phyloP scores from a whole-genome alignment of 192 early-diverging fungal species.

The Jimgerdemannia lactiflua region DNA sequence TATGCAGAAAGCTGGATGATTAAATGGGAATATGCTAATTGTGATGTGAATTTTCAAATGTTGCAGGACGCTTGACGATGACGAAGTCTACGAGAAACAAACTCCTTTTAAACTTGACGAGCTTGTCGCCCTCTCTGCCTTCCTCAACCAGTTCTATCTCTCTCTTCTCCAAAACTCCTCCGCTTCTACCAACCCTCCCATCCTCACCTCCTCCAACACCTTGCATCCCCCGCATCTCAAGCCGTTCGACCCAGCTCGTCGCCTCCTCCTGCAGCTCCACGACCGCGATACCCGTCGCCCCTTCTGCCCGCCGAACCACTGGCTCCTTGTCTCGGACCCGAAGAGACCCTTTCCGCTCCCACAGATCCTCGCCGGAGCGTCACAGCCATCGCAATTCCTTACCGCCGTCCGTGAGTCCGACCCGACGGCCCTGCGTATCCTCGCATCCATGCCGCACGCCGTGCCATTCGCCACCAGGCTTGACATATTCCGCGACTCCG shows the following conservation, averaged over 20 bases:
- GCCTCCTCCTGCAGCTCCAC: constrained; percentile 72
- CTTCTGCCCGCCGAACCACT: constrained; percentile 60
- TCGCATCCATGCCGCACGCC: constrained; percentile 84
- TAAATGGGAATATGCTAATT: not conserved
- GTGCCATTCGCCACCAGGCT: constrained; percentile 85
- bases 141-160: constrained; percentile 69
- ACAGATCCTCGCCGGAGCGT: constrained; percentile 22
- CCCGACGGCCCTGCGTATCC: constrained; percentile 49
- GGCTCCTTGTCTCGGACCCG: constrained; percentile 48
- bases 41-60: not conserved
- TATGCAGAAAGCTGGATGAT: too few relatives aligned
- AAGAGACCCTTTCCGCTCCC: constrained; percentile 16
- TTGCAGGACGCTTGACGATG: constrained; percentile 55
- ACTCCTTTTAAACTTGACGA: constrained; percentile 49
- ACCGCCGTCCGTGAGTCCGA: constrained; percentile 36
- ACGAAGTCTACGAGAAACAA: constrained; percentile 62
- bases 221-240: not conserved
- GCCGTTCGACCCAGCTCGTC: constrained; percentile 43
- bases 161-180: constrained; percentile 38
- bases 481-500: constrained; percentile 79
- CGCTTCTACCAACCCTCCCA: constrained; percentile 9
- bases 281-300: constrained; percentile 50
- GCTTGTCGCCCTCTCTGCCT: constrained; percentile 43
- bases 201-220: not conserved
- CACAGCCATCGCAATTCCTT: constrained; percentile 36